Conservation (phyloP, 768 basidiomycete species). For the Rhodosporidiobolus sp. region DNA sequence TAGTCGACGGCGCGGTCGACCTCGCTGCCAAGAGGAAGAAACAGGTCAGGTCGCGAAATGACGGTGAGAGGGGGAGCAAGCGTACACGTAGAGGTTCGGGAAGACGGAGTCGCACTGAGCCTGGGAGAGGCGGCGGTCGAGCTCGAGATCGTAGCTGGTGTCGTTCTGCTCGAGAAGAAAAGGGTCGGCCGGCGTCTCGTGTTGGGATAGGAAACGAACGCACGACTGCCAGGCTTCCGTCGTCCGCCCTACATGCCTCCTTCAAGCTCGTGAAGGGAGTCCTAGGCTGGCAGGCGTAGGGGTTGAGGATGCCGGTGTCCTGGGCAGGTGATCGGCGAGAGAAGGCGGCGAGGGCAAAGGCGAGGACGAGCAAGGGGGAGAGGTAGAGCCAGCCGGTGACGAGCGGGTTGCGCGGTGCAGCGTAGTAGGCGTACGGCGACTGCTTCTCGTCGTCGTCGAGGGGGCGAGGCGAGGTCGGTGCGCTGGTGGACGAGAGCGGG, state of each 20-base stretch:
- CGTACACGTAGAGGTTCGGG: slow-evolving; percentile 31
- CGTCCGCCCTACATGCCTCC: slow-evolving; percentile 4
- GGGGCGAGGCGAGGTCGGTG: neutral
- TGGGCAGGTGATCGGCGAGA: neutral
- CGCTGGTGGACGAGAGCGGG: slow-evolving; percentile 5
- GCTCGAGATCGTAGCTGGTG: slow-evolving; percentile 15
- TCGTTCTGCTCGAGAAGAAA: neutral
- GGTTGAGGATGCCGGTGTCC: slow-evolving; percentile 12
- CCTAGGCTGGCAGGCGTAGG: slow-evolving; percentile 15
- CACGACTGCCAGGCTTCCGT: neutral
- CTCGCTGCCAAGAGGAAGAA: slow-evolving; percentile 3
- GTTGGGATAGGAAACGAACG: no score
- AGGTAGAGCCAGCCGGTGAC: slow-evolving; percentile 16
- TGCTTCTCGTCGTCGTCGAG: slow-evolving; percentile 20
- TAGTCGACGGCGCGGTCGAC: slow-evolving; percentile 24
- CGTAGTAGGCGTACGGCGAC: neutral
- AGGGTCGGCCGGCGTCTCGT: neutral
- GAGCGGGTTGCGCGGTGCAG: neutral
- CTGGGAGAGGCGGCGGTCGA: slow-evolving; percentile 22
- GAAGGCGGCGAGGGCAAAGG: slow-evolving; percentile 1
- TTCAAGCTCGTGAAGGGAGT: slow-evolving; percentile 2
- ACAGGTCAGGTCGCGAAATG: neutral
- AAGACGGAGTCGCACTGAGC: slow-evolving; percentile 29
- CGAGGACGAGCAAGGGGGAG: slow-evolving; percentile 19
- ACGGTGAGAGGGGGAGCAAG: neutral